phyloP scores from a whole-genome alignment of 192 early-diverging fungal genomes.

The Backusella sp. region DNA sequence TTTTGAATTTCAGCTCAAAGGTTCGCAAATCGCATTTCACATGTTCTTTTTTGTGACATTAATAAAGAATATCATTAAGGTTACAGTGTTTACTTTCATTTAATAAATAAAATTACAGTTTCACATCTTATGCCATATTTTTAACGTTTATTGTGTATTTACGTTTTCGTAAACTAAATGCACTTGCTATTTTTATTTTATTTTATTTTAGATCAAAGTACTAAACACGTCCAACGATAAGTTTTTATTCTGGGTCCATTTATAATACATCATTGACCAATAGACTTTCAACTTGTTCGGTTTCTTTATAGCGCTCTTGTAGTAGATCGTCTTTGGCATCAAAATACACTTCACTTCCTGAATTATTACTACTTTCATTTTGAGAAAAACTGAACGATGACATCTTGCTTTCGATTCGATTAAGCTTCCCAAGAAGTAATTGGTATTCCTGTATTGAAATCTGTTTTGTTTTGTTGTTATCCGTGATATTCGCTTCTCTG shows the following conservation, averaged over 20 bases:
- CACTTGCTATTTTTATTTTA: too few species aligned
- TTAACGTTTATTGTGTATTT: neutral
- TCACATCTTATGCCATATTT: neutral
- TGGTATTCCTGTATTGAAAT: neutral
- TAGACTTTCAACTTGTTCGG: neutral
- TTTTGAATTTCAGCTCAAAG: neutral
- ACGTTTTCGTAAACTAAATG: neutral
- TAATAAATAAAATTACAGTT: neutral
- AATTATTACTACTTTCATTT: neutral
- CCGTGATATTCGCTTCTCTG: neutral
- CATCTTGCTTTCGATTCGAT: neutral
- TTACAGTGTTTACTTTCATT: neutral
- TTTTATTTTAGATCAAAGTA: neutral
- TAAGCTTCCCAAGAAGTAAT: neutral
- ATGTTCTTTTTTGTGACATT: too few species aligned
- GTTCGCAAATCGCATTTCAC: too few species aligned
- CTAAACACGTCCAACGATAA: neutral
- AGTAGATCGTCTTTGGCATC: neutral
- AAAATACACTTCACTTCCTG: neutral
- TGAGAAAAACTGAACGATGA: neutral
- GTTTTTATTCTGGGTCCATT: neutral
- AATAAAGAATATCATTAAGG: neutral
- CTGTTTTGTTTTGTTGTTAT: neutral
- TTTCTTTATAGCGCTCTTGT: neutral
- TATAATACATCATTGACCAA: neutral